These are phyloP conservation scores for Neurospora sp. DNA, from an alignment of 495 filamentous ascomycete genomes.

Conservation along the genomic window DNA sequence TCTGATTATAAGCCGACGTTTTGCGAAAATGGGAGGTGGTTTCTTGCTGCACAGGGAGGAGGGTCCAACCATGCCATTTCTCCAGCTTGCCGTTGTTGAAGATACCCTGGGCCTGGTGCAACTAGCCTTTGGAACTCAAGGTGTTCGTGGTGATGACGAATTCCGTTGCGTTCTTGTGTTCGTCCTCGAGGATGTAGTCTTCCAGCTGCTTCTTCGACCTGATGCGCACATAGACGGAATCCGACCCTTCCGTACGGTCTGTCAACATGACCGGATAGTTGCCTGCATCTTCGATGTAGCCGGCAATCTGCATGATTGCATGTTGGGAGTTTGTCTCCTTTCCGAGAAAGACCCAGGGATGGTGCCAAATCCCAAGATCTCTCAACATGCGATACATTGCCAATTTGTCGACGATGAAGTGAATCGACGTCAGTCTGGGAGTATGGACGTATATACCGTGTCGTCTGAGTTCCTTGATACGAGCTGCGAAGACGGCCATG, in stretches of 20 bases:
- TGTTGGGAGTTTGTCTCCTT: background rate
- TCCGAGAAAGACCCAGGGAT: background rate
- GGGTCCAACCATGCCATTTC: slow-evolving; percentile 1
- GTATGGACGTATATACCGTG: background rate
- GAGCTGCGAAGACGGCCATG: background rate
- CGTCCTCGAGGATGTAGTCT: background rate
- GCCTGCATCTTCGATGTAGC: background rate
- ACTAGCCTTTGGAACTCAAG: background rate
- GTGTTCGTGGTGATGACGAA: background rate
- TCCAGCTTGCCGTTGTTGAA: background rate
- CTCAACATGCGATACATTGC: background rate
- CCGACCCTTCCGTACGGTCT: background rate
- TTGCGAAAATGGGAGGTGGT: background rate
- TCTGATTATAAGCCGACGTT: background rate
- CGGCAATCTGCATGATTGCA: background rate
- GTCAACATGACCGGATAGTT: background rate
- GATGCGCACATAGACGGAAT: background rate
- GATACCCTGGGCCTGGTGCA: slow-evolving; percentile 1
- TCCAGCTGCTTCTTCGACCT: background rate
- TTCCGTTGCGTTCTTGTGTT: background rate
- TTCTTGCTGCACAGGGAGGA: background rate
- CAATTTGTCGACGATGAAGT: background rate
- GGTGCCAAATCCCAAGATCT: background rate
- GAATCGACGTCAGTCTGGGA: background rate
- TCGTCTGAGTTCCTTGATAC: background rate